Percentiles rank a stretch among this genome's conserved stretches.
Evolutionary conservation across 179 eudicot species (phyloP).

Genomic region (Gypsophila paniculata): DNA sequence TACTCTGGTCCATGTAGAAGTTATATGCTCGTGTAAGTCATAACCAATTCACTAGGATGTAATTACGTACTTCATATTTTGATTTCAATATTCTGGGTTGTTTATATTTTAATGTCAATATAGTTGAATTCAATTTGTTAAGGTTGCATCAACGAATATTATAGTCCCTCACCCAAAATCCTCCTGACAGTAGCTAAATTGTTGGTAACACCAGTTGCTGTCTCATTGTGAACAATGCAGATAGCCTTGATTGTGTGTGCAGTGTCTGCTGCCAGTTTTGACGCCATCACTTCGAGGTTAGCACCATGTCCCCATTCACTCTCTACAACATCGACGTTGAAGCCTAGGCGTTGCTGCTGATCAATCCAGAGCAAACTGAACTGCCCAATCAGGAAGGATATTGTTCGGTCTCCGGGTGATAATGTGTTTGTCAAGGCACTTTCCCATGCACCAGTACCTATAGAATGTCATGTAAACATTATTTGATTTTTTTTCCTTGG

Average conservation of each 20-base stretch:
- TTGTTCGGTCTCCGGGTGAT: slow-evolving; percentile 79
- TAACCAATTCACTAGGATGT: no score
- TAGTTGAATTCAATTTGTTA: no score
- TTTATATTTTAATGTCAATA: not conserved
- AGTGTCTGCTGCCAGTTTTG: slow-evolving; percentile 73
- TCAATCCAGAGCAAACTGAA: slow-evolving; percentile 99
- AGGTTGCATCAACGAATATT: no score
- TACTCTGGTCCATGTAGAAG: no score
- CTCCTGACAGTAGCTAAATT: slow-evolving; percentile 84
- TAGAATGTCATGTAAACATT: not conserved
- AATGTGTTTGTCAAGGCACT: slow-evolving; percentile 97
- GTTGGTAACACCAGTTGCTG: slow-evolving; percentile 98
- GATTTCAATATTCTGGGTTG: no score
- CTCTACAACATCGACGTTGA: slow-evolving; percentile 86
- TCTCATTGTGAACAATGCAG: slow-evolving; percentile 97
- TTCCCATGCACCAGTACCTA: slow-evolving; percentile 99
- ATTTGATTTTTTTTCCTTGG: no score
- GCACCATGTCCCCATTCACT: slow-evolving; percentile 99
- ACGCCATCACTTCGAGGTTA: slow-evolving; percentile 74
- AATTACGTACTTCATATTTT: no score
- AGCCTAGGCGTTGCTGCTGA: slow-evolving; percentile 90
- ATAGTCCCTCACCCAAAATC: slow-evolving; percentile 96
- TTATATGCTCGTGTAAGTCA: no score
- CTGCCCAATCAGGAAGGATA: slow-evolving; percentile 92
- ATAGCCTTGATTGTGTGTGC: slow-evolving; percentile 87